Evolutionary conservation across 805 yeast species (phyloP).

Genomic region (Kregervanrija delftensis): DNA sequence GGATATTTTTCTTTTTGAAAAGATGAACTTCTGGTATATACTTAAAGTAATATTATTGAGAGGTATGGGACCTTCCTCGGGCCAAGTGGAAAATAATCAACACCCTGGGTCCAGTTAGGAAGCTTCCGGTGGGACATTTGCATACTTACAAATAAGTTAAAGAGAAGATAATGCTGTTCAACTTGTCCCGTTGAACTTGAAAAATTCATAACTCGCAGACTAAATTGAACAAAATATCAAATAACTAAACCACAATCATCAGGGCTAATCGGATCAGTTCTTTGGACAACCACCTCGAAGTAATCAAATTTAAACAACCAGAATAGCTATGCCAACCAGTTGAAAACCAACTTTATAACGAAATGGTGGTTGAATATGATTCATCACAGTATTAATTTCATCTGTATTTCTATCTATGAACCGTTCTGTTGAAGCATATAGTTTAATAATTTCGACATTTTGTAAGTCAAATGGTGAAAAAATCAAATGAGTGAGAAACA

Average conservation of each 20-base stretch:
- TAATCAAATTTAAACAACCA: slow-evolving; percentile 41
- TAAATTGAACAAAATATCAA: slow-evolving; percentile 54
- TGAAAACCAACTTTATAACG: slow-evolving; percentile 70
- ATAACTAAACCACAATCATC: slow-evolving; percentile 64
- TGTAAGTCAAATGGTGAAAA: slow-evolving; percentile 62
- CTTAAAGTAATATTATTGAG: too few relatives aligned
- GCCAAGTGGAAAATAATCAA: too few relatives aligned
- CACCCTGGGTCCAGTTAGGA: too few relatives aligned
- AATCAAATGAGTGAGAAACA: slow-evolving; percentile 58
- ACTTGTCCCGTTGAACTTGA: slow-evolving; percentile 56
- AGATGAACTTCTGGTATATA: too few relatives aligned
- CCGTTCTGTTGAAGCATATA: slow-evolving; percentile 40
- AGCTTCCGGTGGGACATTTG: slow-evolving; percentile 63
- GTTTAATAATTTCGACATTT: slow-evolving; percentile 60
- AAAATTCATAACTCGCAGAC: slow-evolving; percentile 39
- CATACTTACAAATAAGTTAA: slow-evolving; percentile 65
- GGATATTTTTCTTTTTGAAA: too few relatives aligned
- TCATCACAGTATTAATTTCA: slow-evolving; percentile 54
- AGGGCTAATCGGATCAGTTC: slow-evolving; percentile 53
- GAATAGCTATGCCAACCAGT: slow-evolving; percentile 54
- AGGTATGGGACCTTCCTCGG: too few relatives aligned
- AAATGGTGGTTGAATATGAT: slow-evolving; percentile 55
- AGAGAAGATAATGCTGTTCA: slow-evolving; percentile 76
- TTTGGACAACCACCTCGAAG: slow-evolving; percentile 50
- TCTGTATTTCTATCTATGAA: slow-evolving; percentile 42